These are phyloP conservation scores for Populus hybrid DNA, from an alignment of 441 rosid species.

Conservation along the genomic window DNA sequence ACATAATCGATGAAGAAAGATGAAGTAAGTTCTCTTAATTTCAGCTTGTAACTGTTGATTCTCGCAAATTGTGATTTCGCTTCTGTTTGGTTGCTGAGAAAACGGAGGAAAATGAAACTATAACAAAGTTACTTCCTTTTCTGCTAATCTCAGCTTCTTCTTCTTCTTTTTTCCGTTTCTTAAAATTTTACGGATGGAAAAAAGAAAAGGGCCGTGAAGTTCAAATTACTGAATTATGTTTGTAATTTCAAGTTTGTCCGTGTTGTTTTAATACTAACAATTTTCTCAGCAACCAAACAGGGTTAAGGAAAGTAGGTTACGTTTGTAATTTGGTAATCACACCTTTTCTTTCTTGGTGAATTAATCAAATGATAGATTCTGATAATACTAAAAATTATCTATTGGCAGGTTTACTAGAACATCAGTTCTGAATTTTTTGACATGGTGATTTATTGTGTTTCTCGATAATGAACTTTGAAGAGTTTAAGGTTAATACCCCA, in stretches of 20 bases:
- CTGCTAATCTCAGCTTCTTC: neutral
- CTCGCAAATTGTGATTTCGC: neutral
- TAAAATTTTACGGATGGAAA: neutral
- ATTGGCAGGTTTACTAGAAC: neutral
- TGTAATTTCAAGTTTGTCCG: neutral
- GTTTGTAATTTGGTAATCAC: neutral
- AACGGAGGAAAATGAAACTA: neutral
- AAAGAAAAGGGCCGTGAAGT: neutral
- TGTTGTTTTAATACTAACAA: neutral
- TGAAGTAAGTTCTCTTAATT: neutral
- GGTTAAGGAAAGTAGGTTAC: neutral
- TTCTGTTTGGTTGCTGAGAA: neutral
- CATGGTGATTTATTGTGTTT: neutral
- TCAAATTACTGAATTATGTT: neutral
- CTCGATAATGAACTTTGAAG: conserved; percentile 40
- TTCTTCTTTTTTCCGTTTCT: too few relatives aligned
- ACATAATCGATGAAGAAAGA: neutral
- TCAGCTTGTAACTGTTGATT: neutral
- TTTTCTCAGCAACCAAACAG: neutral
- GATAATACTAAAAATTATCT: neutral
- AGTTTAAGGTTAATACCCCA: conserved; percentile 30
- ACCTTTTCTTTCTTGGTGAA: neutral
- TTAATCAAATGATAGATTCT: neutral
- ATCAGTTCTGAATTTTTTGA: neutral
- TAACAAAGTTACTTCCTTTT: neutral